Evolutionary conservation across 257 asterid genomes (phyloP), one percentile per base, ranked within the genome.

Genomic region (Solanum chilense): DNA sequence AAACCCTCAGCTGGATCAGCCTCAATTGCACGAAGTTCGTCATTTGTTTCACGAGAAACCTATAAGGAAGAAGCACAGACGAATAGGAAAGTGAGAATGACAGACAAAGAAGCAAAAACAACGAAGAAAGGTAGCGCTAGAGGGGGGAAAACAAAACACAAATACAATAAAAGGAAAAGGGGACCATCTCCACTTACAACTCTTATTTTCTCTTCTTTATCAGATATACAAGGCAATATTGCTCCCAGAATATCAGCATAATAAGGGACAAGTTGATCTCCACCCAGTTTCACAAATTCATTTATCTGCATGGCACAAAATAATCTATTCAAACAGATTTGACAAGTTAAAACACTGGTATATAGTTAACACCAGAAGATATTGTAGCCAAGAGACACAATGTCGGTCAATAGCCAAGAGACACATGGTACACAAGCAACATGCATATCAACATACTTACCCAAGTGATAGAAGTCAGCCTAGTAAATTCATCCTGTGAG

Each of bases 11-110:
- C 91, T 88, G 99, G 98, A 87, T 89, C 95, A 90, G 98, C 97
- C 91, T 93, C 94, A 88, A 93, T 93, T 39, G 94, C 96, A 85
- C 95, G 95, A 87, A 97, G 99, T 91, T 95, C 99, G 58, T 95
- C 99, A 89, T 97, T 97, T 87, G 99, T 97, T 90, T 96, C 99
- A 87, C 98, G 94, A 80, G 99, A 98, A 93, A 97, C 98, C 99
- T 97, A 71, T 87, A 86, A 31, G 27, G 76, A 29, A 80, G 45
- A 31, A 78, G 41, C 83, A n/a, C 62, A 10, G 42, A 60, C n/a
- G 3, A 83, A 37, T 71, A 81, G 33, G 66, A 27, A 71, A 62
- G 13, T 23, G 45, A 75, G 20, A 9, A 10, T 3, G 31, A 44
- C 42, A 23, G 47, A 86, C 25, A 21, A 52, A 78, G 82, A 42